A percentile compares a stretch with the other conserved stretches of the same genome.
phyloP scores from a whole-genome alignment of 805 yeast genomes.

The Saccharomyces kudriavzevii region DNA sequence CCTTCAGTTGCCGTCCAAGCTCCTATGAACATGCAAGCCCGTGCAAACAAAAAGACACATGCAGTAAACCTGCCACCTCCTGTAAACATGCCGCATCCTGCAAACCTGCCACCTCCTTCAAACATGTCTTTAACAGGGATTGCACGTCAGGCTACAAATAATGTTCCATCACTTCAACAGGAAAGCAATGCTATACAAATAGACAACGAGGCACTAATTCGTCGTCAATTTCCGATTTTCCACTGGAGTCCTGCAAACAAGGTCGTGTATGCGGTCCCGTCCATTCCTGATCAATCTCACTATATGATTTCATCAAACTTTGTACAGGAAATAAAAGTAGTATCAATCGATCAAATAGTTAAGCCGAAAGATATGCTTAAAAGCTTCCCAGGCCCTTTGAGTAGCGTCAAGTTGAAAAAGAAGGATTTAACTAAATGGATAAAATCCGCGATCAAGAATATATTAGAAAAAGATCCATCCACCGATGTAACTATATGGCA shows the following conservation, averaged over 20 bases:
- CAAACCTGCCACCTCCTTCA: not conserved
- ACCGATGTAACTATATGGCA: conserved; percentile 18
- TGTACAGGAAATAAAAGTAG: conserved; percentile 31
- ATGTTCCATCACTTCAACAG: not conserved
- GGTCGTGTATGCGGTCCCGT: conserved; percentile 40
- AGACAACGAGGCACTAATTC: conserved; percentile 47
- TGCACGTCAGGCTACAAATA: not conserved
- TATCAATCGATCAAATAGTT: conserved; percentile 29
- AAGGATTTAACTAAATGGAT: conserved; percentile 69
- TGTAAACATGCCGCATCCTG: not conserved
- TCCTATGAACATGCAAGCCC: not conserved
- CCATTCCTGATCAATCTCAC: conserved; percentile 12
- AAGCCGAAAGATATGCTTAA: conserved; percentile 26
- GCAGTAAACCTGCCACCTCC: not conserved
- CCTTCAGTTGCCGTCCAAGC: not conserved
- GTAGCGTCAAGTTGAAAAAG: conserved; percentile 43
- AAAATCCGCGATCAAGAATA: conserved; percentile 29
- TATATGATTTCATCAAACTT: conserved; percentile 26
- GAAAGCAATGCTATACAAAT: conserved; percentile 6
- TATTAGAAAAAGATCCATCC: conserved; percentile 15
- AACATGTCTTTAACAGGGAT: not conserved
- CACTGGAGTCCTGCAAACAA: conserved; percentile 49
- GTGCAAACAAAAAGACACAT: not conserved
- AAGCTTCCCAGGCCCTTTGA: conserved; percentile 45
- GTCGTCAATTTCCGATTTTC: conserved; percentile 69